A percentile compares a stretch with the other conserved stretches of the same genome.
These are phyloP conservation scores for Myriosclerotinia duriaeana DNA, from an alignment of 2,329 filamentous ascomycete species.

Conservation along the genomic window DNA sequence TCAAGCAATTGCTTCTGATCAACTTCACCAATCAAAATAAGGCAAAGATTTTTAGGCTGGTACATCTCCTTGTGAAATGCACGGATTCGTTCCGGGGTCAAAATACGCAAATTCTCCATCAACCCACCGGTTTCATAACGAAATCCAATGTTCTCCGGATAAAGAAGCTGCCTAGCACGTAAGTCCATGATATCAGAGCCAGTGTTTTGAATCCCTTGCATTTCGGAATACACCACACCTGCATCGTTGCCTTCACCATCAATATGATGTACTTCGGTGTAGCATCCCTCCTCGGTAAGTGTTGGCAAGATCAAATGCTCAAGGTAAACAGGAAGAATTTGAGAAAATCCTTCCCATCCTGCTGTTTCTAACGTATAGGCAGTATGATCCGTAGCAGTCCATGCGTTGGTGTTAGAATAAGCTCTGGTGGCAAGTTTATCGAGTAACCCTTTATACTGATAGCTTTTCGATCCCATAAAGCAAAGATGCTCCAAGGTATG, in stretches of 20 bases:
- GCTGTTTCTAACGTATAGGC: slow-evolving; percentile 94
- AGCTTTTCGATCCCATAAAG: slow-evolving; percentile 90
- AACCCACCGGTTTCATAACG: slow-evolving; percentile 98
- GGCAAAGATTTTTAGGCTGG: slow-evolving; percentile 89
- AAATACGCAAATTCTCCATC: slow-evolving; percentile 83
- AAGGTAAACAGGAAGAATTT: slow-evolving; percentile 90
- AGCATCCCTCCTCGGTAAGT: slow-evolving; percentile 86
- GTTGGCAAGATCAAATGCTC: slow-evolving; percentile 92
- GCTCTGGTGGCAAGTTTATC: slow-evolving; percentile 92
- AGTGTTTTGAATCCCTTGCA: slow-evolving; percentile 92
- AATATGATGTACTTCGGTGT: slow-evolving; percentile 95
- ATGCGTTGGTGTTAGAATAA: slow-evolving; percentile 93
- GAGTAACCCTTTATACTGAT: slow-evolving; percentile 90
- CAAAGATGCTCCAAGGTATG: slow-evolving; percentile 81
- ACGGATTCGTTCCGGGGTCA: slow-evolving; percentile 89
- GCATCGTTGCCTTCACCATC: slow-evolving; percentile 93
- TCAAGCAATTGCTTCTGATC: slow-evolving; percentile 77
- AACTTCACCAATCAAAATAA: slow-evolving; percentile 89
- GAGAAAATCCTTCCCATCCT: slow-evolving; percentile 94
- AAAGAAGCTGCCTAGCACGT: slow-evolving; percentile 73
- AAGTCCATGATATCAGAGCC: slow-evolving; percentile 86
- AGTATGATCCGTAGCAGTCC: slow-evolving; percentile 95
- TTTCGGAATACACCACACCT: slow-evolving; percentile 96
- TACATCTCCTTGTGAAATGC: slow-evolving; percentile 97
- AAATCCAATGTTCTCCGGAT: slow-evolving; percentile 87